A percentile compares a stretch with the other conserved stretches of the same genome.
Evolutionary conservation across 805 yeast species (phyloP).

Genomic region (Candida coleopterorum): DNA sequence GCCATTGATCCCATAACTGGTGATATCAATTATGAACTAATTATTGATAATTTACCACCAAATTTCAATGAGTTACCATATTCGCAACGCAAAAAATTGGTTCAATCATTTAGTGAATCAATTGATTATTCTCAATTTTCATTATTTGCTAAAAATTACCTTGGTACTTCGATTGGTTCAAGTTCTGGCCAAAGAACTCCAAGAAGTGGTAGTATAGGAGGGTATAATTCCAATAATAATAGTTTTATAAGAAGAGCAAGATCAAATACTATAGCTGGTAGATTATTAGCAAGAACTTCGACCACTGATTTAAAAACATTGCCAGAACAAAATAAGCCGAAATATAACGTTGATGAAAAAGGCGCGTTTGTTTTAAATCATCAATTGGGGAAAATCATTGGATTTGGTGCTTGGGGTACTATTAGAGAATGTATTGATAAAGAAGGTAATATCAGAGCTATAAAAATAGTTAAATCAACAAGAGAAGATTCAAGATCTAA

Average conservation of each 20-base stretch:
- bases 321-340: slow-evolving; percentile 17
- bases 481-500: slow-evolving; percentile 14
- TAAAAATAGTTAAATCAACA: slow-evolving; percentile 50
- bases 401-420: slow-evolving; percentile 88
- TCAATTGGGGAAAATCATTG: slow-evolving; percentile 68
- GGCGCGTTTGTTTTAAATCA: slow-evolving; percentile 65
- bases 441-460: slow-evolving; percentile 44
- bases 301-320: slow-evolving; percentile 30
- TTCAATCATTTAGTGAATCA: slow-evolving; percentile 31
- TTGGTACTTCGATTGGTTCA: slow-evolving; percentile 18
- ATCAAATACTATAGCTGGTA: slow-evolving; percentile 36
- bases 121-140: slow-evolving; percentile 43
- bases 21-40: slow-evolving; percentile 34
- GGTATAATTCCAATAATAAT: slow-evolving; percentile 12
- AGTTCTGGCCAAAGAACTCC: slow-evolving; percentile 18
- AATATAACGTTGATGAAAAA: slow-evolving; percentile 50
- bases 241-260: slow-evolving; percentile 28
- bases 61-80: slow-evolving; percentile 55
- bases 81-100: slow-evolving; percentile 51
- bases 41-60: slow-evolving; percentile 44
- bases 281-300: slow-evolving; percentile 34
- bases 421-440: slow-evolving; percentile 60
- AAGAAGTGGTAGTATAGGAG: slow-evolving; percentile 7
- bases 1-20: slow-evolving; percentile 18
- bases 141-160: slow-evolving; percentile 32